phyloP scores from a whole-genome alignment of 2,329 filamentous ascomycete species.

The Metarhizium brunneum region DNA sequence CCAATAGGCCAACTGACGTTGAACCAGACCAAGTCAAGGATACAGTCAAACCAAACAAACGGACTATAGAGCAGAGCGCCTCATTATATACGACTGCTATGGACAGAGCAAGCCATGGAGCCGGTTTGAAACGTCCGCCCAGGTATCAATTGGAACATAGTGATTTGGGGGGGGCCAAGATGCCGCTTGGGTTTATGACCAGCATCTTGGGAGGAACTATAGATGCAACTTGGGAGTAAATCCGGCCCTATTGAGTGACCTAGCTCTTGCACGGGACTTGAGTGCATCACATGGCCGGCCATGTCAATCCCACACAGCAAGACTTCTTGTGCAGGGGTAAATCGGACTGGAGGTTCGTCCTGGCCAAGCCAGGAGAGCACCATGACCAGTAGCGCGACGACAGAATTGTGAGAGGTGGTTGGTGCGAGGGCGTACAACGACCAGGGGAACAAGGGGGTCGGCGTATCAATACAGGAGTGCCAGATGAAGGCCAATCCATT shows the following conservation, averaged over 20 bases:
- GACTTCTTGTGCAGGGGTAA: background rate
- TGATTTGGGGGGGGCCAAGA: background rate
- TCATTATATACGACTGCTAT: background rate
- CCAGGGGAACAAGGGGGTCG: background rate
- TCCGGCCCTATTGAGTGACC: constrained; percentile 1
- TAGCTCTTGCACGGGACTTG: constrained; percentile 7
- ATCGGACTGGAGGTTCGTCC: too few relatives aligned
- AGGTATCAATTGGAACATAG: background rate
- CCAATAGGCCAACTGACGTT: background rate
- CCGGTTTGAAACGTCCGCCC: background rate
- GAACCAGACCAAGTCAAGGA: too few relatives aligned
- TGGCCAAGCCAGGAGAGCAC: too few relatives aligned
- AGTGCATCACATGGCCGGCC: constrained; percentile 2
- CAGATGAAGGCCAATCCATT: background rate
- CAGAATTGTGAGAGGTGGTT: too few relatives aligned
- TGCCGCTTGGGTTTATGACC: background rate
- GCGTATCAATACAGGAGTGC: background rate
- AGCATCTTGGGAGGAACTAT: background rate
- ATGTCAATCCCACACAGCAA: background rate
- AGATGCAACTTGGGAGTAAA: background rate
- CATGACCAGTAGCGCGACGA: too few relatives aligned
- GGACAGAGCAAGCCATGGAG: background rate
- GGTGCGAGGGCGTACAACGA: background rate
- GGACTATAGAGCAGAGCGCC: background rate
- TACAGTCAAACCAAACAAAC: background rate